Evolutionary conservation across 306 rosid genomes (phyloP).

Genomic region (Gleditsia sinensis): DNA sequence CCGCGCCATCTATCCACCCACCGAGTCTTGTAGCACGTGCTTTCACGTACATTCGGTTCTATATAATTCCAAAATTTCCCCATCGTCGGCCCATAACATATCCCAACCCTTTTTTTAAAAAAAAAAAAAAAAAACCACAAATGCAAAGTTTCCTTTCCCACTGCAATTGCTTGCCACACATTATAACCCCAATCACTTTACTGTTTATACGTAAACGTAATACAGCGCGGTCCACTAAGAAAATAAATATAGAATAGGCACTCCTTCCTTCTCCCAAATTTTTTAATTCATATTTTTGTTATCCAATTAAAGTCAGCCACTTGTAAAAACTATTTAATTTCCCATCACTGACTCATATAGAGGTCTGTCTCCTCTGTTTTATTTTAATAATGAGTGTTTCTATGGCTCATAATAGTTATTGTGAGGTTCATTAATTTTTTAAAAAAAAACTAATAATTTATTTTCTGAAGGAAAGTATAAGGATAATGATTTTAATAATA

Average conservation of each 20-base stretch:
- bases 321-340: no score
- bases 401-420: no score
- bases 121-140: background rate
- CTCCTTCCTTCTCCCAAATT: no score
- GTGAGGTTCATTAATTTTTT: no score
- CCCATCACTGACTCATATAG: no score
- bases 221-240: background rate
- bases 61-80: constrained; percentile 28
- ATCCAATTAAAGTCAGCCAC: background rate
- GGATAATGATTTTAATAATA: no score
- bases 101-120: background rate
- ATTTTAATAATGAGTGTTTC: no score
- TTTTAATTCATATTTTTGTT: no score
- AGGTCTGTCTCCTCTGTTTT: background rate
- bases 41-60: constrained; percentile 37
- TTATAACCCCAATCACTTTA: background rate
- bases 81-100: constrained; percentile 13
- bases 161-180: no score
- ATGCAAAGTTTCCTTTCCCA: background rate
- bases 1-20: constrained; percentile 40
- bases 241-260: background rate
- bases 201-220: background rate
- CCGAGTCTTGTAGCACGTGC: constrained; percentile 53
- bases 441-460: no score
- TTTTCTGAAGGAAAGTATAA: no score